Percentiles rank a stretch among this genome's conserved stretches.
phyloP scores from a whole-genome alignment of 2,329 filamentous ascomycete genomes.

The Helicocarpus griseus region DNA sequence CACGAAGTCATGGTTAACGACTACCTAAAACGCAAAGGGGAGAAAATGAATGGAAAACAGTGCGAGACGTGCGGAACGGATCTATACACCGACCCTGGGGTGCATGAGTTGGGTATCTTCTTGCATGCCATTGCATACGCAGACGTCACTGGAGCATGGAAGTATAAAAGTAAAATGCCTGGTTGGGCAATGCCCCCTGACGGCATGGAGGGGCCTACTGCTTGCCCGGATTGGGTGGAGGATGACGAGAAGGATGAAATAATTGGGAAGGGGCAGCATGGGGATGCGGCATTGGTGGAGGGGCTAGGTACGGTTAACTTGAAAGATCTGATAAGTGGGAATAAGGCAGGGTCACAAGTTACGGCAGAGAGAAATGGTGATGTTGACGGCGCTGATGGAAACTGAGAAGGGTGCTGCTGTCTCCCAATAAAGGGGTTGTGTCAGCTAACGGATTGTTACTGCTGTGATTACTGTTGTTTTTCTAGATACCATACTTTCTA shows the following conservation, averaged over 20 bases:
- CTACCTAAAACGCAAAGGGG: conserved; percentile 83
- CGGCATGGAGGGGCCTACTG: conserved; percentile 60
- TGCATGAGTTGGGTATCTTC: conserved; percentile 86
- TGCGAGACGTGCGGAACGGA: conserved; percentile 78
- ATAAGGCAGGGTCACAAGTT: neutral
- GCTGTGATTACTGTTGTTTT: neutral
- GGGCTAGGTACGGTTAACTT: conserved; percentile 12
- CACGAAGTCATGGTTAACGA: conserved; percentile 78
- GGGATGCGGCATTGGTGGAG: conserved; percentile 14
- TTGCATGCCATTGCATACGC: conserved; percentile 87
- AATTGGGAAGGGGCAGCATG: conserved; percentile 22
- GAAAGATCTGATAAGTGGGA: conserved; percentile 4
- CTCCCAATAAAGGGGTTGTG: neutral
- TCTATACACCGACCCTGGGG: conserved; percentile 83
- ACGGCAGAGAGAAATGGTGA: neutral
- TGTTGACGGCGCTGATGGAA: neutral
- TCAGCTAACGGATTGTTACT: neutral
- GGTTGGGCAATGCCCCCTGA: conserved; percentile 76
- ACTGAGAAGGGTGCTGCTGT: neutral
- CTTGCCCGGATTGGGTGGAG: conserved; percentile 44
- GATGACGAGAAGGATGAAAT: conserved; percentile 30
- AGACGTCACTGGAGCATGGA: conserved; percentile 73
- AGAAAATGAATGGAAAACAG: conserved; percentile 79
- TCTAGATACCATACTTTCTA: neutral
- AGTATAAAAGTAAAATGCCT: conserved; percentile 75